Conservation (phyloP, 768 basidiomycete genomes). For the Trametes cubensis region DNA sequence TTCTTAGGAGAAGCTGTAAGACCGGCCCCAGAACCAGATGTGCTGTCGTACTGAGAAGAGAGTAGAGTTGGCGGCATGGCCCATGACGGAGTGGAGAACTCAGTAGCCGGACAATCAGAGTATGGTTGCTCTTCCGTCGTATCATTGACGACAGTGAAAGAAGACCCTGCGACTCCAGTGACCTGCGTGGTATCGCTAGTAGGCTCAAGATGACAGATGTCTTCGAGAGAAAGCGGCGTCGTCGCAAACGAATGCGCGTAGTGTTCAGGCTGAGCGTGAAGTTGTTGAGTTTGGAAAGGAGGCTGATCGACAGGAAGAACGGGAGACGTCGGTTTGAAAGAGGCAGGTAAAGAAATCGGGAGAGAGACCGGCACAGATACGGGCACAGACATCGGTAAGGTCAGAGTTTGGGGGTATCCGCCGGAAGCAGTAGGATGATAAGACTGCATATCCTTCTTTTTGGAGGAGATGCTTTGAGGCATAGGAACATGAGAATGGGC, state of each 20-base stretch:
- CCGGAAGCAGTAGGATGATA: no score
- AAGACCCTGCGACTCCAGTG: background rate
- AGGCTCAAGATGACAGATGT: slow-evolving; percentile 11
- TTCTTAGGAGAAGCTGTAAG: background rate
- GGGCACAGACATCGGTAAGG: background rate
- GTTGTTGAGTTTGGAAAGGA: background rate
- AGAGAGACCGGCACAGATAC: background rate
- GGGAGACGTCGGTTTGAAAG: background rate
- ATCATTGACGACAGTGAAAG: background rate
- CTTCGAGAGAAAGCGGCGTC: background rate
- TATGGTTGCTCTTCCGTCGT: slow-evolving; percentile 16
- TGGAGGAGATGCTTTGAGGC: no score
- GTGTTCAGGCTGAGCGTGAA: background rate
- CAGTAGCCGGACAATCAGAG: slow-evolving; percentile 24
- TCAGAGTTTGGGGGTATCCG: background rate
- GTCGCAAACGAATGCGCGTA: background rate
- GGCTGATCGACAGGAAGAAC: background rate
- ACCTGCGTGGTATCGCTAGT: background rate
- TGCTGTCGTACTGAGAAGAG: background rate
- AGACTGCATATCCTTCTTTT: background rate
- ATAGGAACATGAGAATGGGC: background rate
- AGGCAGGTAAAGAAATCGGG: background rate
- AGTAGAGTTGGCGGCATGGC: background rate
- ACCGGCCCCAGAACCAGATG: background rate
- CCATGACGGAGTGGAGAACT: slow-evolving; percentile 19